Percentiles rank a stretch among this genome's conserved stretches.
phyloP scores from a whole-genome alignment of 2,329 filamentous ascomycete genomes.

The Lecanosticta acicola region DNA sequence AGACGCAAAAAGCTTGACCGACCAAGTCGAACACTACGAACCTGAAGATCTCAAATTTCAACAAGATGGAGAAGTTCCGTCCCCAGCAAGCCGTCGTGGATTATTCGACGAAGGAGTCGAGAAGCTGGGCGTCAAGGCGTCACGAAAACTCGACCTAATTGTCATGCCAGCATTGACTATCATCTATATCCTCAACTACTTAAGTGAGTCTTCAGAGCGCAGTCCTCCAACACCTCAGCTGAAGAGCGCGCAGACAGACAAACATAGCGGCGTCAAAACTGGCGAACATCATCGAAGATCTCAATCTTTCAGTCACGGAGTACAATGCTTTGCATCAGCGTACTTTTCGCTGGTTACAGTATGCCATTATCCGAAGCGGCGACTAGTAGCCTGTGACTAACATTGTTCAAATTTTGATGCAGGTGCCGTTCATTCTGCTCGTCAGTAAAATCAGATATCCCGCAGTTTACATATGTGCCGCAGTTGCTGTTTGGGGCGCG shows the following conservation, averaged over 20 bases:
- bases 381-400: no score
- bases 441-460: conserved; percentile 40
- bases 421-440: conserved; percentile 41
- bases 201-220: conserved; percentile 6
- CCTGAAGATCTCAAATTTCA: conserved; percentile 7
- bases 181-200: conserved; percentile 27
- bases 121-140: conserved; percentile 18
- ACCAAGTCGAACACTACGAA: conserved; percentile 12
- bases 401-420: conserved; percentile 39
- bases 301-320: conserved; percentile 16
- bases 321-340: conserved; percentile 22
- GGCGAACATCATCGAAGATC: conserved; percentile 20
- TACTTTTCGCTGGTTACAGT: conserved; percentile 27
- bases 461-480: conserved; percentile 38
- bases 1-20: conserved; percentile 9
- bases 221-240: neutral
- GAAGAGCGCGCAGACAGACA: conserved; percentile 14
- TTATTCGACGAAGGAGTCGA: conserved; percentile 15
- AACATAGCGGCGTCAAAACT: conserved; percentile 24
- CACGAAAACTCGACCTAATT: conserved; percentile 21
- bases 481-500: conserved; percentile 30
- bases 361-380: no score
- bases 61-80: conserved; percentile 7
- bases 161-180: conserved; percentile 24
- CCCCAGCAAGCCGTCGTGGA: conserved; percentile 9